Conservation (phyloP, 2,329 filamentous ascomycete species). For the Diaporthe humulicola region DNA sequence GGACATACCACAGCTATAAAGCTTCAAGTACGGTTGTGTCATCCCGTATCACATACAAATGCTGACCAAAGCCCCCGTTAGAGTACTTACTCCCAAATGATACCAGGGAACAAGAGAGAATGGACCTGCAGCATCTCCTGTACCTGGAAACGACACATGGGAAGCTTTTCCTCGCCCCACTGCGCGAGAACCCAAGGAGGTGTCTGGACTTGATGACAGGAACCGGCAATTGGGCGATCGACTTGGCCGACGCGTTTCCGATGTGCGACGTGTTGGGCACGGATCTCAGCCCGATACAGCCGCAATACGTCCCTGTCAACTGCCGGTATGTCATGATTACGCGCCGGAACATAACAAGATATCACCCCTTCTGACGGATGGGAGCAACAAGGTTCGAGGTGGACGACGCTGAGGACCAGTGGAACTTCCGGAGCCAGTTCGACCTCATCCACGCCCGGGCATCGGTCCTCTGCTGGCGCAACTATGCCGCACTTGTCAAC, state of each 20-base stretch:
- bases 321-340: slow-evolving; percentile 34
- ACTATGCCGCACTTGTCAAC: slow-evolving; percentile 38
- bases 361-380: not conserved
- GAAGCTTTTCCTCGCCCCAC: slow-evolving; percentile 41
- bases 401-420: slow-evolving; percentile 44
- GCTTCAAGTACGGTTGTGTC: slow-evolving; percentile 45
- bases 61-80: slow-evolving; percentile 23
- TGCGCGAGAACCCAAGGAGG: slow-evolving; percentile 37
- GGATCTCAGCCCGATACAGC: slow-evolving; percentile 46
- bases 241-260: slow-evolving; percentile 43
- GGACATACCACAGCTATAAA: slow-evolving; percentile 40
- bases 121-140: slow-evolving; percentile 41
- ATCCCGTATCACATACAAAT: not conserved
- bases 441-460: slow-evolving; percentile 44
- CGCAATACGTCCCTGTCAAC: slow-evolving; percentile 45
- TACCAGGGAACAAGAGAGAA: slow-evolving; percentile 36
- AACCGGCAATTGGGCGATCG: slow-evolving; percentile 47
- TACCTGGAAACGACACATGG: slow-evolving; percentile 43
- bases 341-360: too few relatives aligned
- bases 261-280: slow-evolving; percentile 43
- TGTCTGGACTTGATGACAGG: slow-evolving; percentile 48
- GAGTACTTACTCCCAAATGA: slow-evolving; percentile 42
- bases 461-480: slow-evolving; percentile 39
- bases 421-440: slow-evolving; percentile 42
- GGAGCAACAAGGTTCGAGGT: slow-evolving; percentile 49